Evolutionary conservation across 1,139 yeast species (phyloP).

Genomic region (Sugiyamaella pinicola): DNA sequence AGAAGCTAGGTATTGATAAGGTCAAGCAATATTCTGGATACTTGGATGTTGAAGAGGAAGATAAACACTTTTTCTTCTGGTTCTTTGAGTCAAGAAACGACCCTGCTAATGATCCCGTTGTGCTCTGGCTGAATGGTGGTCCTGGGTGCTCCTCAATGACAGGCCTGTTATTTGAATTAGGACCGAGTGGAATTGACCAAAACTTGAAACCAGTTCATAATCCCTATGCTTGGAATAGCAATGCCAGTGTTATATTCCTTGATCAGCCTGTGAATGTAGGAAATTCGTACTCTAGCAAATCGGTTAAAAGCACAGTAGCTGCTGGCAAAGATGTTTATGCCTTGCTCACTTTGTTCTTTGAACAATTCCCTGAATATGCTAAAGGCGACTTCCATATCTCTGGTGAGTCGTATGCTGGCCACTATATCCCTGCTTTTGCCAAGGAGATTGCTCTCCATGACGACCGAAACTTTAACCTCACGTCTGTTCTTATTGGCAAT

Average conservation of each 20-base stretch:
- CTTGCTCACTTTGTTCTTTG: constrained; percentile 74
- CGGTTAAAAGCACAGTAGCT: constrained; percentile 62
- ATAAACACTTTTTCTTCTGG: constrained; percentile 85
- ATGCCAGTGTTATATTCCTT: constrained; percentile 86
- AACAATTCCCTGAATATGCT: constrained; percentile 67
- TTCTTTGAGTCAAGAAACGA: constrained; percentile 89
- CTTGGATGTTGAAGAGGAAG: constrained; percentile 77
- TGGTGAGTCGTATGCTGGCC: constrained; percentile 90
- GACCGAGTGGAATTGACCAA: constrained; percentile 73
- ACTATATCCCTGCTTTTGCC: constrained; percentile 80
- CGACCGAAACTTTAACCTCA: constrained; percentile 66
- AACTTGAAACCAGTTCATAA: constrained; percentile 71
- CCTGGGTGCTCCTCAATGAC: constrained; percentile 91
- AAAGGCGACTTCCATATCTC: constrained; percentile 73
- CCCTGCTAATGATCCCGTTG: constrained; percentile 80
- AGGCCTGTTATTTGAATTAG: constrained; percentile 89
- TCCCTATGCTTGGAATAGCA: constrained; percentile 84
- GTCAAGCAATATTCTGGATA: constrained; percentile 83
- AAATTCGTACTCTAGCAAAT: constrained; percentile 66
- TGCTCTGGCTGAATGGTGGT: constrained; percentile 89
- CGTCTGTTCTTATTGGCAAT: constrained; percentile 91
- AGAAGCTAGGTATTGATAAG: constrained; percentile 68
- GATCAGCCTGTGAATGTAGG: constrained; percentile 97
- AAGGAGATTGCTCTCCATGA: constrained; percentile 64
- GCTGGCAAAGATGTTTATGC: constrained; percentile 82